phyloP scores from a whole-genome alignment of 2,329 filamentous ascomycete species.

The Shiraia bambusicola region DNA sequence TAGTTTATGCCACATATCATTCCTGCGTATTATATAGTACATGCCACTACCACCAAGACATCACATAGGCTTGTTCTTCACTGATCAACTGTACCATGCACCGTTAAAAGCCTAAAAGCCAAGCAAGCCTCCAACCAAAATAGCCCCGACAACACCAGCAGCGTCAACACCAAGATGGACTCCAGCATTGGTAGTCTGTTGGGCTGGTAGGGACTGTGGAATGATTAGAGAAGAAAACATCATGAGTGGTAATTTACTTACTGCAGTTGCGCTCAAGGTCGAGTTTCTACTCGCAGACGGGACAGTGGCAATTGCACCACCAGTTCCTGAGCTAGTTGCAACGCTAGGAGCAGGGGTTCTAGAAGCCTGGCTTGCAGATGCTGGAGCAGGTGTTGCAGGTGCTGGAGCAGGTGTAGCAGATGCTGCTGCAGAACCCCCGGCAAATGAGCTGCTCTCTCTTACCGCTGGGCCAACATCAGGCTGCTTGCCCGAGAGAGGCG shows the following conservation, averaged over 20 bases:
- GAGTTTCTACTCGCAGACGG: constrained; percentile 11
- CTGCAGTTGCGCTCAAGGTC: constrained; percentile 16
- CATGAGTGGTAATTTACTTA: constrained; percentile 5
- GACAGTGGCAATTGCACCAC: constrained; percentile 5
- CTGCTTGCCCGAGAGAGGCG: constrained; percentile 22
- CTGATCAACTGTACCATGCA: too few species aligned
- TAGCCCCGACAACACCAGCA: constrained; percentile 17
- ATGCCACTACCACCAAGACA: too few species aligned
- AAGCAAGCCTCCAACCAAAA: constrained; percentile 19
- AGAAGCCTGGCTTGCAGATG: constrained; percentile 2
- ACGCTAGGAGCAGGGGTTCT: constrained; percentile 2
- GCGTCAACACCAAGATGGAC: constrained; percentile 4
- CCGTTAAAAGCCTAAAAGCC: constrained; percentile 10
- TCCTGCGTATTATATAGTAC: too few species aligned
- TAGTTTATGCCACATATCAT: too few species aligned
- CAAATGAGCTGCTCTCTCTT: constrained; percentile 7
- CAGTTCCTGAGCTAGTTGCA: neutral
- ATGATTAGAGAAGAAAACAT: neutral
- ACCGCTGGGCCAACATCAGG: constrained; percentile 17
- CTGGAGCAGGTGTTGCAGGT: neutral
- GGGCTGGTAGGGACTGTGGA: constrained; percentile 16
- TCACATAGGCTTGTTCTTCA: too few species aligned
- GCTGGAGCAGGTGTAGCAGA: constrained; percentile 5
- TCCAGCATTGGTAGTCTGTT: constrained; percentile 21
- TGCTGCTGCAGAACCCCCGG: constrained; percentile 9